These are phyloP conservation scores for Clavispora phyllophila DNA, from an alignment of 805 yeast species.

Conservation along the genomic window DNA sequence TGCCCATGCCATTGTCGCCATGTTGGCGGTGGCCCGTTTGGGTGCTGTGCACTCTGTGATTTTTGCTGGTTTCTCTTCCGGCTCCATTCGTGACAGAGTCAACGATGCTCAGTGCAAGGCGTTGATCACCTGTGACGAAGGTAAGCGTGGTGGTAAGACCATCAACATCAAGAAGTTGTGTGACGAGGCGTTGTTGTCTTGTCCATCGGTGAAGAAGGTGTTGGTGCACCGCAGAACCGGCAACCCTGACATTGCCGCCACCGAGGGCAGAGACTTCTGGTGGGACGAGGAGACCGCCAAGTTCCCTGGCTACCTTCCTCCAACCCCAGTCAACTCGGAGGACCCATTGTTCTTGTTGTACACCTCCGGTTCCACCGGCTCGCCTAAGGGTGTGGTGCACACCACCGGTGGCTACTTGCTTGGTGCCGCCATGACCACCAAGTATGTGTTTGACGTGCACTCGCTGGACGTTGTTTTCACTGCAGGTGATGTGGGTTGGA, in stretches of 20 bases:
- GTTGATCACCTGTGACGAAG: slow-evolving; percentile 77
- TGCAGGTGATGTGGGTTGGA: slow-evolving; percentile 92
- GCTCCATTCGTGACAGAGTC: slow-evolving; percentile 66
- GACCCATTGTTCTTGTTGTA: slow-evolving; percentile 77
- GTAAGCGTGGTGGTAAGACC: slow-evolving; percentile 77
- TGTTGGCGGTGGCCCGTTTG: slow-evolving; percentile 72
- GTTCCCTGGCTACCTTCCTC: slow-evolving; percentile 66
- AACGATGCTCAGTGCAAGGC: slow-evolving; percentile 67
- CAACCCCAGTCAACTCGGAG: slow-evolving; percentile 71
- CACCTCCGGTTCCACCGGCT: slow-evolving; percentile 85
- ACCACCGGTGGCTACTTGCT: slow-evolving; percentile 75
- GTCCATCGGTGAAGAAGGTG: slow-evolving; percentile 65
- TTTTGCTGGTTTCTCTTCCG: slow-evolving; percentile 79
- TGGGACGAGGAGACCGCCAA: slow-evolving; percentile 70
- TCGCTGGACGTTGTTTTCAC: slow-evolving; percentile 72
- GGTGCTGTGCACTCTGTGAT: slow-evolving; percentile 85
- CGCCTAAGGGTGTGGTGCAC: slow-evolving; percentile 84
- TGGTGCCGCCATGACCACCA: slow-evolving; percentile 69
- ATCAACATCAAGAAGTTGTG: slow-evolving; percentile 77
- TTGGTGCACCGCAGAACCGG: slow-evolving; percentile 74
- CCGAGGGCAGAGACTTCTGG: slow-evolving; percentile 61
- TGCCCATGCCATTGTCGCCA: slow-evolving; percentile 69
- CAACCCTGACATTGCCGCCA: slow-evolving; percentile 46
- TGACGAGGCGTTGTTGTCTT: slow-evolving; percentile 67
- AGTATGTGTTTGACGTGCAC: slow-evolving; percentile 73